Conservation (phyloP, 2,329 filamentous ascomycete genomes). For the Cytospora piceicola region DNA sequence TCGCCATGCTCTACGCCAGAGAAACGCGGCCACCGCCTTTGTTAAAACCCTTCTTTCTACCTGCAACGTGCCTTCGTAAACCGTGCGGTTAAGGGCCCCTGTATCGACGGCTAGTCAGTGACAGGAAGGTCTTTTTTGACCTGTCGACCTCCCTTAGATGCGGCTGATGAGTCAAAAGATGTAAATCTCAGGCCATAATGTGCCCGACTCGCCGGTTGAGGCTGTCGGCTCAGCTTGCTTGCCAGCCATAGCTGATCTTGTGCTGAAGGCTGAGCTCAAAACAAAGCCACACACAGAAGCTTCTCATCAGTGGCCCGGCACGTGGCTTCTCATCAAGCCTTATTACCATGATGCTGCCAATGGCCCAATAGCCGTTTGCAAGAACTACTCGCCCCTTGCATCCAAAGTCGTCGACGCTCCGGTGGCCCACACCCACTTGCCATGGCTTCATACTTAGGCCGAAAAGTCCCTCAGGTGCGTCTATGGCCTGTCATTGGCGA, state of each 20-base stretch:
- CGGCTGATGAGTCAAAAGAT: constrained; percentile 21
- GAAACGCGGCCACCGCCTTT: constrained; percentile 19
- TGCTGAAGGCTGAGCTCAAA: neutral
- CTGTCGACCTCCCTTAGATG: constrained; percentile 21
- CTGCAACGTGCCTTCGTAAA: constrained; percentile 12
- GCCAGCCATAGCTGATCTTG: neutral
- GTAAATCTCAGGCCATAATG: neutral
- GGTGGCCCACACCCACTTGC: constrained; percentile 14
- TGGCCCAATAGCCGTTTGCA: neutral
- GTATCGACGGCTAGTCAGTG: constrained; percentile 7
- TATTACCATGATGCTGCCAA: neutral
- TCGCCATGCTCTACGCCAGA: neutral
- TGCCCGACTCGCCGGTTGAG: neutral
- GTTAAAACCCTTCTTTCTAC: constrained; percentile 2
- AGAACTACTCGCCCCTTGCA: constrained; percentile 9
- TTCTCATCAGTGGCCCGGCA: neutral
- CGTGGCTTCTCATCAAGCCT: neutral
- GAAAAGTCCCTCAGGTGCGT: constrained; percentile 3
- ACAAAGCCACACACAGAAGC: neutral
- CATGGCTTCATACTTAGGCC: constrained; percentile 6
- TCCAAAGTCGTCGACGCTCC: neutral
- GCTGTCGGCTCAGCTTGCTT: constrained; percentile 9
- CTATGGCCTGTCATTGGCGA: constrained; percentile 22
- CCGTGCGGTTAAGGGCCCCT: constrained; percentile 4
- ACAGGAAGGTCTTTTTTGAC: neutral